A percentile compares a stretch with the other conserved stretches of the same genome.
Evolutionary conservation across 148 eudicot genomes (phyloP).

Genomic region (Arctostaphylos glauca): DNA sequence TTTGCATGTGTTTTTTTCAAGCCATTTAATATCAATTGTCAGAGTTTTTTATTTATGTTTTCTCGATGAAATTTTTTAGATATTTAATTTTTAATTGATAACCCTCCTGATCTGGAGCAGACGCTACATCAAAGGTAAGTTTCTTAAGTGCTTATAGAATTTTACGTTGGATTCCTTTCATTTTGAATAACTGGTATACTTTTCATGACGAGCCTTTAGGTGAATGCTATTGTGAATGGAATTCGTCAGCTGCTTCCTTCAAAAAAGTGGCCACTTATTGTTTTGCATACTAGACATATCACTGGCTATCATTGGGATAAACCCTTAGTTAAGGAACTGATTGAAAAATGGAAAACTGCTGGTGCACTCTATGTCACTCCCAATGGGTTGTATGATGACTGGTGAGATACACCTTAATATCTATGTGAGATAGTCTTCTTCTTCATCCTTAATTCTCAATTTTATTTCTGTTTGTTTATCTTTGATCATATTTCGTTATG

Average conservation of each 20-base stretch:
- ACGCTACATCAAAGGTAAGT: constrained; percentile 47
- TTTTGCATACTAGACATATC: constrained; percentile 76
- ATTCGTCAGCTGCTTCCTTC: constrained; percentile 79
- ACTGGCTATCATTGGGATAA: constrained; percentile 48
- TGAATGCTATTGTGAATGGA: constrained; percentile 78
- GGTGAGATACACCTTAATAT: constrained; percentile 42
- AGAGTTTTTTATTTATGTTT: background rate
- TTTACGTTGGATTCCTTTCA: background rate
- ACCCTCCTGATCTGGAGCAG: background rate
- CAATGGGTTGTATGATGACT: constrained; percentile 93
- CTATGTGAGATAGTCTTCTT: background rate
- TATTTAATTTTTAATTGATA: background rate
- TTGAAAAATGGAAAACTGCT: constrained; percentile 76
- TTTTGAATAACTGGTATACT: background rate
- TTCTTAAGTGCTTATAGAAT: background rate
- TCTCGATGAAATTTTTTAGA: background rate
- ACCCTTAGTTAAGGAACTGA: constrained; percentile 46
- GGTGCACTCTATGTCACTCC: constrained; percentile 90
- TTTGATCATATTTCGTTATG: constrained; percentile 6
- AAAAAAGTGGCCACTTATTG: constrained; percentile 73
- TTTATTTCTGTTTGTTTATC: background rate
- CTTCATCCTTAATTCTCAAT: background rate
- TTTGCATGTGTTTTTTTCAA: background rate
- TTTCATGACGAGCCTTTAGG: constrained; percentile 34
- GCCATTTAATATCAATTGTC: background rate